Base-by-base conservation (phyloP, 345 rosid species). In the Eutrema japonicum region DNA sequence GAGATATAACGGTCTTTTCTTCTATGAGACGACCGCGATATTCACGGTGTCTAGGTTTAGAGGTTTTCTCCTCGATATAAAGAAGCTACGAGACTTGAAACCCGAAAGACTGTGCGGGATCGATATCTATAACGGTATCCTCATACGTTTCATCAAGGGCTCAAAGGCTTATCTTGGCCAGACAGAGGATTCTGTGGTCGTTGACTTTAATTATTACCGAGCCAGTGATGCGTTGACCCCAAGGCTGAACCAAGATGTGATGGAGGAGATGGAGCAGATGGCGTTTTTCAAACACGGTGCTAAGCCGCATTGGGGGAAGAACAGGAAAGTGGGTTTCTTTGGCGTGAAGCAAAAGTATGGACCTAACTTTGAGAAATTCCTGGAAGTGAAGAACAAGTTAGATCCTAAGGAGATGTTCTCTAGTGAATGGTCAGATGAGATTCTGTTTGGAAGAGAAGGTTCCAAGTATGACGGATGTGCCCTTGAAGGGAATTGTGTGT, bases 211-310 rank as follows among this genome's bases (percentile, higher is more conserved):
- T 57, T 94, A 94, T 54, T 94, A 85, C 71, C 75, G 97, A 7
- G 88, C 96, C 0, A 75, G 79, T 13, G 86, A 86, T 26, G 80
- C 85, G 18, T 81, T 80, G 9, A 87, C 82, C 5, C 98, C 93
- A 9, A 85, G 97, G 41, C 29, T 91, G 46, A 87, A 88, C 64
- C 76, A 94, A 80, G 93, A 91, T 46, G 77, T 82, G 32, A 83
- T 85, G 91, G 98, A 89, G 80, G 97, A 94, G 83, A 73, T 91
- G 13, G 97, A 94, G 87, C 97, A 91, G 71, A 84, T 94, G 72
- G 98, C 96, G 4, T 89, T 94, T 73, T 66, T 87, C 66, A 88
- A 88, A 64, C 37, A 91, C 18, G 87, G 84, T n/a, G 97, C 97
- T 0, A 88, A 71, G 69, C 95, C 98, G 0, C 98, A 94, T 63